A percentile compares a stretch with the other conserved stretches of the same genome.
Conservation (phyloP, 257 asterid genomes). For the Salvia hispanica region DNA sequence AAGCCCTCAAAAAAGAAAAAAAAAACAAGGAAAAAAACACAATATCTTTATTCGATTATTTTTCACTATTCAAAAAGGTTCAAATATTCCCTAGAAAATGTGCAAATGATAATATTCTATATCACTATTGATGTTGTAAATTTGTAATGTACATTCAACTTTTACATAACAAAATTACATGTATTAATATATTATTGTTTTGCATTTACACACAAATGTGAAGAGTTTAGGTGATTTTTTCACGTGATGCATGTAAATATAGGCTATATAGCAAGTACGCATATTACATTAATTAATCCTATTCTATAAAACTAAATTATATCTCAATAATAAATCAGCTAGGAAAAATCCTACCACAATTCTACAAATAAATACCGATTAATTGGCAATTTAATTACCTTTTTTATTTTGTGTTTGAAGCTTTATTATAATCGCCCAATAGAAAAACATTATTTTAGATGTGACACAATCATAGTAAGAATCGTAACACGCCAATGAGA, state of each 20-base stretch:
- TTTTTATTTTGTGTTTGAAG: not conserved
- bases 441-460: not conserved
- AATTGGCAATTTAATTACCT: no score
- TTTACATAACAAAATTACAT: not conserved
- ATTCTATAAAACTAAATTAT: not conserved
- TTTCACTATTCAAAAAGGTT: conserved; percentile 3
- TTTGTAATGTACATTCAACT: not conserved
- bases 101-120: not conserved
- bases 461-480: not conserved
- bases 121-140: not conserved
- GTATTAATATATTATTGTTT: not conserved
- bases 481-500: not conserved
- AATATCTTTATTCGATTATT: conserved; percentile 24
- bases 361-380: not conserved
- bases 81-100: not conserved
- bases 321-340: not conserved
- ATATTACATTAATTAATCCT: not conserved
- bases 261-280: not conserved
- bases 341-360: not conserved
- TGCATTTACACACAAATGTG: not conserved
- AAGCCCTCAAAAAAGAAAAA: conserved; percentile 26
- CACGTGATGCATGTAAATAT: conserved; percentile 6
- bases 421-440: not conserved
- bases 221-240: not conserved
- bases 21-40: not conserved